Base-by-base conservation (phyloP, 805 yeast species). In the Zygosaccharomyces siamensis region DNA sequence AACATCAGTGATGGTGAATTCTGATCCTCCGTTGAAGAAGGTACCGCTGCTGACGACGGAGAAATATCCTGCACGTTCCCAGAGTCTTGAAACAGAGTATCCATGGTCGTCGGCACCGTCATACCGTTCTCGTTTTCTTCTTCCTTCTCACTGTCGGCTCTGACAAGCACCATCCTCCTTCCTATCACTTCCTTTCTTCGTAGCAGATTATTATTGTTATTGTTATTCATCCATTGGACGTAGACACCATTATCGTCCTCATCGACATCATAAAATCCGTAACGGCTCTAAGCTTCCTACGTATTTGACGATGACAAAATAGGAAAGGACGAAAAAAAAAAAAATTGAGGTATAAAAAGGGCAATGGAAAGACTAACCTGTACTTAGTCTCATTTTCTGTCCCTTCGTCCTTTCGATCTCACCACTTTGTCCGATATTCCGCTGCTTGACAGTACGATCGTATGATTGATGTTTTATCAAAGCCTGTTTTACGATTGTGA, bases 391-490 rank as follows among this genome's bases (percentile, higher is more conserved):
- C 20, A 18, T 3, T 3, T 3, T 18, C 20, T 18, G 20, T 18
- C 3, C 3, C 20, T 18, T 2, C 20, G 3, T 18, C 3, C 8
- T 16, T 41, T 36, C 43, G 28, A 45, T 47, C 39, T 37, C 27
- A 39, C 53, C 64, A 78, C 83, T 79, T 79, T 80, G 83, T 80
- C 83, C 83, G 77, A 79, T 74, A 33, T 64, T 77, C 84, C 84
- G 72, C 77, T 81, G 74, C 81, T 68, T 80, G 86, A 80, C 86
- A 80, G 86, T 80, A 79, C 84, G 73, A 51, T 41, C 44, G 44
- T 33, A 33, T 52, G 50, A 47, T 38, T 50, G 56, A 53, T 56
- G 50, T 43, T 47, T 50, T 51, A 42, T 47, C 39, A 44, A 48
- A 45, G 45, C 45, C 31, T 46, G 57, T 54, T 47, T 50, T 45